Base-by-base conservation (phyloP, 2,329 filamentous ascomycete species). In the Plectosphaerella cucumerina region DNA sequence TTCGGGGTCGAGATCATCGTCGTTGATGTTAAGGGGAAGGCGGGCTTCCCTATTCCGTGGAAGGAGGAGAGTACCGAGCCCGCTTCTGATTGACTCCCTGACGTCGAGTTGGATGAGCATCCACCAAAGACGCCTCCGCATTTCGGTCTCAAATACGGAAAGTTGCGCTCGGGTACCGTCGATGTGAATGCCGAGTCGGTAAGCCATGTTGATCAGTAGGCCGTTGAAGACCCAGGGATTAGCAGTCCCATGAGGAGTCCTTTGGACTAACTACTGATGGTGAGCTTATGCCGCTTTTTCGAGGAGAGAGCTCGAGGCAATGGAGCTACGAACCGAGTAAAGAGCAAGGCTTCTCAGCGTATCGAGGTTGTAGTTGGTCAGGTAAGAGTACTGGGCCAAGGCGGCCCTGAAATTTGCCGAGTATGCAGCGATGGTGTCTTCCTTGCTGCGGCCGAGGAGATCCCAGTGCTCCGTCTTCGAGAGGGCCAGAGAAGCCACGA, bases 151-250 rank as follows among this genome's bases (percentile, higher is more conserved):
- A 6, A 65, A 63, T 4, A 61, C 54, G 0, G 58, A 50, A 2
- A 60, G 14, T 11, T 18, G 15, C 4, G 33, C 14, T 4, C 33
- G 35, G 10, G 41, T 35, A 1, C 50, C 50, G 50, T 87, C 84
- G 6, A 79, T 74, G 53, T 86, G 82, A 44, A 87, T 72, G 1
- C 84, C 84, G 73, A 87, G 83, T 59, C 83, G 83, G 60, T 85
- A 80, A 1, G 82, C 83, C 48, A 87, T 81, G 18, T 84, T 77
- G 21, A 87, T 71, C 5, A 81, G 73, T 17, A 82, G 70, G 3
- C 83, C 83, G 47, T 79, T 81, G n/a, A 86, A 60, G 42, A 84
- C 75, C 79, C 81, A 85, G 6, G 46, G 39, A 12, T 49, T 37
- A 6, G 12, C 15, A 1, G 21, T 15, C 9, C 44, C 49, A 8